Percentiles rank a stretch among this genome's conserved stretches.
Evolutionary conservation across 1,284 basidiomycete species (phyloP).

Genomic region (Laetiporus sulphureus): DNA sequence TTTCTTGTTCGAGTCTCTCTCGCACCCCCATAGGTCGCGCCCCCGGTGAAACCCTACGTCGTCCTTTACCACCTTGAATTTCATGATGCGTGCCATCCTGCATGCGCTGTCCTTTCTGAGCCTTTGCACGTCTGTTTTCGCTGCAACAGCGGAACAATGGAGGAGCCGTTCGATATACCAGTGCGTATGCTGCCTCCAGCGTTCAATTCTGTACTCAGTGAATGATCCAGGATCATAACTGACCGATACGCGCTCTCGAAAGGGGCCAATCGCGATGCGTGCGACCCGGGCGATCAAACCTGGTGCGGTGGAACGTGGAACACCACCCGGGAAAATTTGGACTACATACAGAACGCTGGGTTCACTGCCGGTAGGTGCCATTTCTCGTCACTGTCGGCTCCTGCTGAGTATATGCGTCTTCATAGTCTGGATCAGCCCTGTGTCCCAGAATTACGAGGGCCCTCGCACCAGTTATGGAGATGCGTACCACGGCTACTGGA

Average conservation of each 20-base stretch:
- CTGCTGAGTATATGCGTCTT: neutral
- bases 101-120: constrained; percentile 17
- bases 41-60: too few species aligned
- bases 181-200: constrained; percentile 21
- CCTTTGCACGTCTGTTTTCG: constrained; percentile 14
- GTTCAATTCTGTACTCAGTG: neutral
- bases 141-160: constrained; percentile 35
- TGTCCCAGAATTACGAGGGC: constrained; percentile 69
- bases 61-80: neutral
- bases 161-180: constrained; percentile 36
- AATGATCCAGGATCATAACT: constrained; percentile 49
- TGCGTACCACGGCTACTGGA: constrained; percentile 69
- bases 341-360: constrained; percentile 75
- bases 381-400: constrained; percentile 1
- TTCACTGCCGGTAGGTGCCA: constrained; percentile 58
- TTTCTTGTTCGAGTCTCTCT: too few species aligned
- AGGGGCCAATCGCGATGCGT: constrained; percentile 46
- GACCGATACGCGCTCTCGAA: constrained; percentile 68
- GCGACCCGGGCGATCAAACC: constrained; percentile 45
- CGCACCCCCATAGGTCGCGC: too few species aligned
- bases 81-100: constrained; percentile 14
- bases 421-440: constrained; percentile 60
- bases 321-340: constrained; percentile 66
- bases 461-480: constrained; percentile 60
- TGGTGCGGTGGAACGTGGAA: constrained; percentile 82